Evolutionary conservation across 179 eudicot genomes (phyloP), one percentile per base, ranked within the genome.

Genomic region (Spergularia azorica): DNA sequence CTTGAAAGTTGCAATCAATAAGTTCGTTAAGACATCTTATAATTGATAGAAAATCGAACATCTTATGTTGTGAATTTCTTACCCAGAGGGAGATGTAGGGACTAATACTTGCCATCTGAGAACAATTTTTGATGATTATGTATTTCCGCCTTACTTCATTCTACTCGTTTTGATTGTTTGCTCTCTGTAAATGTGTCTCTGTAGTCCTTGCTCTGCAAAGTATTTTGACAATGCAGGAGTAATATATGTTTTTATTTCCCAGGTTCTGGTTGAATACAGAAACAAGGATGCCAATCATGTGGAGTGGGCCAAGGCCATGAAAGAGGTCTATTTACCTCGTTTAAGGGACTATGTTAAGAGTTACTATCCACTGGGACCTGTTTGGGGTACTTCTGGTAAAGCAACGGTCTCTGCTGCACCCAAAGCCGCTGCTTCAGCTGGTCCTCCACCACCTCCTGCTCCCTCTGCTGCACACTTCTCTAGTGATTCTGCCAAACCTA

Each of bases 261-360:
- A 95, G 99, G 84, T 95, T 79, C 97, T 95, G 80, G 92, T 93
- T 62, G 96, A 89, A 87, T 95, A 83, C 85, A 89, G 76, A 86
- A 95, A 71, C 79, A 93, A 93, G 87, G 98, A 93, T 72, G 83
- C 94, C 74, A 88, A 85, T 81, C 97, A 95, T 67, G 92, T 87
- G 67, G 99, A 93, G 80, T 95, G 98, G 99, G 99, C 93, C 57
- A 95, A 91, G 86, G 97, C 97, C 80, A 61, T 95, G 79, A 95
- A 93, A 86, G 99, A 95, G 81, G 92, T 95, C 20, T 95, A 91
- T 77, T 46, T 90, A 60, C 95, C 97, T 21, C 94, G 96, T 67
- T 82, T 95, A 84, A 87, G 97, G 88, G 98, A 95, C 83, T 95
- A 91, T 80, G 98, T 95, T 75, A 95, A 95, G 88, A 79, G 83